Evolutionary conservation across 805 yeast species (phyloP), one percentile per base, ranked within the genome.

Genomic region (Saturnispora zaruensis): DNA sequence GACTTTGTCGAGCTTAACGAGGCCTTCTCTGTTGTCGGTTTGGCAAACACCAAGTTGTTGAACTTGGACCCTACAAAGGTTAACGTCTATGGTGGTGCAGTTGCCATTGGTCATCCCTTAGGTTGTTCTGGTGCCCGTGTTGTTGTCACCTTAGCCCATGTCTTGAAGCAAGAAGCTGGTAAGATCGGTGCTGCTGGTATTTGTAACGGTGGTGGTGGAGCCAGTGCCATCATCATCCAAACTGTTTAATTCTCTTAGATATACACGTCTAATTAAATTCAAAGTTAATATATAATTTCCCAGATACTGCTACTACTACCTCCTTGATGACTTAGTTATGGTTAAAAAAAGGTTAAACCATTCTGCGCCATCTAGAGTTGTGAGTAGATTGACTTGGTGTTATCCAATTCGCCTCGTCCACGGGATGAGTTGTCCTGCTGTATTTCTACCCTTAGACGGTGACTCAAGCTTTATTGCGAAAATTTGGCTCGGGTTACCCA

Each of bases 181-280:
- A 87, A 84, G 72, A 68, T 82, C 59, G 99, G 99, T 67, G 88
- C 81, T 58, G 97, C 96, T 61, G 96, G 88, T 67, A 84, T 93
- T 65, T 93, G 99, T 78, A 93, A 93, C 69, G 99, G 99, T 75
- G 99, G 99, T 63, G 99, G 99, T 67, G 99, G 99, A 66, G 98
- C 97, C 45, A 84, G 96, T 50, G 83, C 98, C 24, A 74, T 93
- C 61, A 87, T 93, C 54, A 78, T 93, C 61, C 96, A 90, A 74
- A 80, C 74, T 61, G 62, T 80, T 42, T 76, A 67, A 53, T 30
- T 16, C 4, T 38, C 13, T 21, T 6, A 23, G 18, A 20, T 36
- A 7, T n/a, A n/a, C n/a, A n/a, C n/a, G n/a, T n/a, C n/a, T n/a
- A n/a, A n/a, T n/a, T n/a, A n/a, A n/a, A n/a, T 18, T 11, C 9